Percentiles rank a stretch among this genome's conserved stretches.
Conservation (phyloP, 495 filamentous ascomycete genomes). For the Penicillium silybi region DNA sequence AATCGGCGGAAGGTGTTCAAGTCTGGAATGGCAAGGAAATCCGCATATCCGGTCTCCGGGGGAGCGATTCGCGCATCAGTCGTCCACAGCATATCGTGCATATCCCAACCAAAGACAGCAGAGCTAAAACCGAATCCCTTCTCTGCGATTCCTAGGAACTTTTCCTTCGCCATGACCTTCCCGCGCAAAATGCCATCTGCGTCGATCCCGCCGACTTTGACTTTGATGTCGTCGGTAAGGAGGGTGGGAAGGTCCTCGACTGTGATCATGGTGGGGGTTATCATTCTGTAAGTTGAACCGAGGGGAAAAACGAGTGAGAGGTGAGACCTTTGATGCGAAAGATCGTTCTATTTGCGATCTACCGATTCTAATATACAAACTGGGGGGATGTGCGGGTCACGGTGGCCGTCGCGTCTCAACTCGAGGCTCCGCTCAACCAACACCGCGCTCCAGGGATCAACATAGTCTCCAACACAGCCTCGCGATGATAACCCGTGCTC, state of each 20-base stretch:
- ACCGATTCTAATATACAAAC: background rate
- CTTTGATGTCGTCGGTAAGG: conserved; percentile 67
- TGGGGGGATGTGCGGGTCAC: background rate
- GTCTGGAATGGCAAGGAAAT: conserved; percentile 77
- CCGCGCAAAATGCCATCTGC: conserved; percentile 83
- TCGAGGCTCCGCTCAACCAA: background rate
- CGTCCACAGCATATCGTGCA: conserved; percentile 86
- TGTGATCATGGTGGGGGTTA: conserved; percentile 17
- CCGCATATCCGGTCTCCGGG: conserved; percentile 79
- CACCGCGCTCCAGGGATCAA: too few species aligned
- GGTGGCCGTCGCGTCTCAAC: background rate
- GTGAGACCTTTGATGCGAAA: background rate
- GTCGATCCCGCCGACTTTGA: conserved; percentile 85
- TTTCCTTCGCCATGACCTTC: conserved; percentile 89
- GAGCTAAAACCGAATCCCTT: conserved; percentile 90
- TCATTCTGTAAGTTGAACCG: background rate
- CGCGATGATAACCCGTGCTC: background rate
- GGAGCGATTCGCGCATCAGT: conserved; percentile 79
- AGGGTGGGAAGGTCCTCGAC: conserved; percentile 45
- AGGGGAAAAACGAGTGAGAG: background rate
- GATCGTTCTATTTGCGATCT: background rate
- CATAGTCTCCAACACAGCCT: background rate
- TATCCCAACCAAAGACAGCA: conserved; percentile 94
- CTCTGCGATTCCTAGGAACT: conserved; percentile 76
- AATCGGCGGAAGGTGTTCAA: conserved; percentile 73